A percentile compares a stretch with the other conserved stretches of the same genome.
These are phyloP conservation scores for Penicillium waksmanii DNA, from an alignment of 495 filamentous ascomycete genomes.

Conservation along the genomic window DNA sequence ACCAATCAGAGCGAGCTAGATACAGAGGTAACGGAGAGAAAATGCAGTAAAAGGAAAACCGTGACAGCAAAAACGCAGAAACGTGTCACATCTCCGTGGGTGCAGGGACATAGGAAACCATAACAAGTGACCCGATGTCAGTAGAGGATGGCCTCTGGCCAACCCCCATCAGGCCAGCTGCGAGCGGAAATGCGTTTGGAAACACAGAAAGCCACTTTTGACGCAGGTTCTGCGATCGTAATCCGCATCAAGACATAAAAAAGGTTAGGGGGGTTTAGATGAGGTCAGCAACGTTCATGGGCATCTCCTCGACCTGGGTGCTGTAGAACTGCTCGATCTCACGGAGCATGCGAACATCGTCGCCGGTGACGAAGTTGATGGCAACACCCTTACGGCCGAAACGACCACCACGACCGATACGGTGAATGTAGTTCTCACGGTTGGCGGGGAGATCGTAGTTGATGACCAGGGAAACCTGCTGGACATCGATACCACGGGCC, in stretches of 20 bases:
- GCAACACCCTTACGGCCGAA: slow-evolving; percentile 99
- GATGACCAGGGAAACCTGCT: slow-evolving; percentile 99
- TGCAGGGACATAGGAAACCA: slow-evolving; percentile 48
- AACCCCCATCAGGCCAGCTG: slow-evolving; percentile 25
- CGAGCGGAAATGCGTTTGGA: slow-evolving; percentile 40
- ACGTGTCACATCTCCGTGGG: slow-evolving; percentile 48
- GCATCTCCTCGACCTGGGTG: slow-evolving; percentile 67
- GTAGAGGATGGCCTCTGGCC: slow-evolving; percentile 15
- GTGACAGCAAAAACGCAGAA: slow-evolving; percentile 49
- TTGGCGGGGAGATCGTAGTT: slow-evolving; percentile 99
- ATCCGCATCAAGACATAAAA: slow-evolving; percentile 49
- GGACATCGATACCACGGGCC: slow-evolving; percentile 98
- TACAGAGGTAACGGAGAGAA: slow-evolving; percentile 36
- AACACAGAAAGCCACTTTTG: slow-evolving; percentile 55
- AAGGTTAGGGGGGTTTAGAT: slow-evolving; percentile 49
- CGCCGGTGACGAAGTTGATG: slow-evolving; percentile 99
- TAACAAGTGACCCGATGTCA: slow-evolving; percentile 21
- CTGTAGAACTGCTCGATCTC: slow-evolving; percentile 83
- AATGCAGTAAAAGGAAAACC: slow-evolving; percentile 41
- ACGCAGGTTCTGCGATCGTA: slow-evolving; percentile 50
- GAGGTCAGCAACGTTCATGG: slow-evolving; percentile 64
- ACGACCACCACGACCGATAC: slow-evolving; percentile 97
- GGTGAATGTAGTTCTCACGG: slow-evolving; percentile 99
- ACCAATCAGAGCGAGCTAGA: slow-evolving; percentile 48
- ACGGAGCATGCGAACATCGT: slow-evolving; percentile 98